phyloP scores from a whole-genome alignment of 2,329 filamentous ascomycete genomes.

The Pseudocercospora musae region DNA sequence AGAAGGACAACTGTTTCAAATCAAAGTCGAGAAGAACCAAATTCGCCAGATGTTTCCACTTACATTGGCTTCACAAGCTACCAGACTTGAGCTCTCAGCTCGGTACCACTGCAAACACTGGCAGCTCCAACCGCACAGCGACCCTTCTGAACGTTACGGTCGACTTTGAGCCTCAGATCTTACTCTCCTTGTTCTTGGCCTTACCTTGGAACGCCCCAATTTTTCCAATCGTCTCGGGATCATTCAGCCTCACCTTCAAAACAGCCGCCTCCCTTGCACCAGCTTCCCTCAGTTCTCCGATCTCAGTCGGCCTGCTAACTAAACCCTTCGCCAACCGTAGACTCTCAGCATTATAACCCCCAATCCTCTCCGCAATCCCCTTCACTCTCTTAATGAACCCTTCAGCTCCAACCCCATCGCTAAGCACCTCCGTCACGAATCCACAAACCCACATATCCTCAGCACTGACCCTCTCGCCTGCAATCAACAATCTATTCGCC shows the following conservation, averaged over 20 bases:
- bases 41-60: background rate
- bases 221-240: constrained; percentile 4
- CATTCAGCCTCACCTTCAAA: constrained; percentile 8
- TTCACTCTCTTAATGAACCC: constrained; percentile 2
- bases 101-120: background rate
- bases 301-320: background rate
- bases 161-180: background rate
- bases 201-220: constrained; percentile 1
- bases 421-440: constrained; percentile 5
- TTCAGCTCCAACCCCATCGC: background rate
- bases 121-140: background rate
- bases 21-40: background rate
- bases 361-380: constrained; percentile 1
- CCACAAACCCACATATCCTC: constrained; percentile 5
- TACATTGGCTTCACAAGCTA: background rate
- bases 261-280: constrained; percentile 3
- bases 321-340: background rate
- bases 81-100: background rate
- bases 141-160: too few relatives aligned
- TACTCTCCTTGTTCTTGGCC: background rate
- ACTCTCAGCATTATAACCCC: background rate
- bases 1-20: background rate
- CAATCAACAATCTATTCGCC: constrained; percentile 4
- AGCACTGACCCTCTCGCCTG: background rate
- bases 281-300: background rate